Percentiles rank a stretch among this genome's conserved stretches.
Conservation (phyloP, 2,329 filamentous ascomycete species). For the Chrysoporthe austroafricana region DNA sequence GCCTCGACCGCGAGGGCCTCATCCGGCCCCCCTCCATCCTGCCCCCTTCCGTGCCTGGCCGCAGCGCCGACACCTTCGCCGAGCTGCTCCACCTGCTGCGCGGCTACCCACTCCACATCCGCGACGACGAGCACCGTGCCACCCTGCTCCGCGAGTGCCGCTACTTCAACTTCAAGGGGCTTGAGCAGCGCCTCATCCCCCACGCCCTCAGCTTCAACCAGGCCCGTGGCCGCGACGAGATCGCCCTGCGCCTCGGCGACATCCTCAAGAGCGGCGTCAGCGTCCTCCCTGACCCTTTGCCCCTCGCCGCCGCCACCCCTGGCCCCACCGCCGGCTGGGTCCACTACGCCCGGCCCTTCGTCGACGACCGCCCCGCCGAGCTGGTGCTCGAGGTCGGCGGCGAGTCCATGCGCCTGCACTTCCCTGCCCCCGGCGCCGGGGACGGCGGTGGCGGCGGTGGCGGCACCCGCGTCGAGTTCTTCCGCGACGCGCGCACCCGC, state of each 20-base stretch:
- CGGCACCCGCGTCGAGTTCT: constrained; percentile 67
- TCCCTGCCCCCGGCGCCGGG: constrained; percentile 37
- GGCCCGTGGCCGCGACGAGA: constrained; percentile 69
- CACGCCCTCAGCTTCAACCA: constrained; percentile 78
- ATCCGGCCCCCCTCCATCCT: constrained; percentile 85
- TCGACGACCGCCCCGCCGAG: constrained; percentile 75
- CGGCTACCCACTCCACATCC: constrained; percentile 81
- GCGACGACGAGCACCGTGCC: constrained; percentile 74
- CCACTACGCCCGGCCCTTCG: constrained; percentile 81
- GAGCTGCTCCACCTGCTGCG: constrained; percentile 81
- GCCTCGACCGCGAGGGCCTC: constrained; percentile 75
- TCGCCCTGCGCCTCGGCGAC: constrained; percentile 79
- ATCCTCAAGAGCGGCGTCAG: constrained; percentile 85
- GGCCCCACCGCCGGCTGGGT: constrained; percentile 67
- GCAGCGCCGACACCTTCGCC: constrained; percentile 81
- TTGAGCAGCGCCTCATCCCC: constrained; percentile 85
- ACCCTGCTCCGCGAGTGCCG: constrained; percentile 82
- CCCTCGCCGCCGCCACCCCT: constrained; percentile 49
- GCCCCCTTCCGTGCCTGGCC: constrained; percentile 79
- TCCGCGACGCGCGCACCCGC: constrained; percentile 69
- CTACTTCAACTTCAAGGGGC: constrained; percentile 89
- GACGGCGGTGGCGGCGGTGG: constrained; percentile 29
- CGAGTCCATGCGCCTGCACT: constrained; percentile 64
- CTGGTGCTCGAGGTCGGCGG: constrained; percentile 80
- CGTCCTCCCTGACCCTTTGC: constrained; percentile 55